These are phyloP conservation scores for Angomonas ambiguus DNA, from an alignment of 208 protist species.

Conservation along the genomic window DNA sequence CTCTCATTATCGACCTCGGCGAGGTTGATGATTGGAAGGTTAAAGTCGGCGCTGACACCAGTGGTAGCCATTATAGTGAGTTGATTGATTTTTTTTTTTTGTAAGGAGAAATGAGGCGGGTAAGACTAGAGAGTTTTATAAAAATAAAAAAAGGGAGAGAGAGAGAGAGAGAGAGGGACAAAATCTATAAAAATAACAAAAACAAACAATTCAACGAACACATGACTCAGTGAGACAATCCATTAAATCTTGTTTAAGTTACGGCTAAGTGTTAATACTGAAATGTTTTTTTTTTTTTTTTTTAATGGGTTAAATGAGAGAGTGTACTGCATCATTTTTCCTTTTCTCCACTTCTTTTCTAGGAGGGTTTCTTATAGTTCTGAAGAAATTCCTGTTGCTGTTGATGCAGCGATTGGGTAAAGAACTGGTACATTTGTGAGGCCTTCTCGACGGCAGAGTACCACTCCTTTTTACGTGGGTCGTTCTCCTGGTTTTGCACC, in stretches of 20 bases:
- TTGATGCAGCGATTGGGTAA: background rate
- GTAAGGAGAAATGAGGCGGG: no score
- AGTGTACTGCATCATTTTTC: background rate
- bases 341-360: constrained; percentile 1
- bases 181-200: background rate
- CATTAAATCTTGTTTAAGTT: no score
- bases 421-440: constrained; percentile 4
- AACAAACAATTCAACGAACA: background rate
- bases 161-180: constrained; percentile 1
- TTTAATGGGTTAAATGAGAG: no score
- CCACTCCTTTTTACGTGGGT: background rate
- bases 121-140: background rate
- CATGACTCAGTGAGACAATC: background rate
- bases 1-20: constrained; percentile 12
- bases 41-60: background rate
- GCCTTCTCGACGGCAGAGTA: background rate
- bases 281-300: no score
- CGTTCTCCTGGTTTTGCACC: background rate
- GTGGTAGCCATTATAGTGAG: background rate
- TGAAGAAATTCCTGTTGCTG: constrained; percentile 5
- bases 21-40: constrained; percentile 18
- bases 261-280: no score
- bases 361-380: background rate
- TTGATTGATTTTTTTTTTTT: constrained; percentile 1
- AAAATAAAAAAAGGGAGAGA: background rate